Conservation (phyloP, 2,329 filamentous ascomycete genomes). For the Tolypocladium ovalisporum region DNA sequence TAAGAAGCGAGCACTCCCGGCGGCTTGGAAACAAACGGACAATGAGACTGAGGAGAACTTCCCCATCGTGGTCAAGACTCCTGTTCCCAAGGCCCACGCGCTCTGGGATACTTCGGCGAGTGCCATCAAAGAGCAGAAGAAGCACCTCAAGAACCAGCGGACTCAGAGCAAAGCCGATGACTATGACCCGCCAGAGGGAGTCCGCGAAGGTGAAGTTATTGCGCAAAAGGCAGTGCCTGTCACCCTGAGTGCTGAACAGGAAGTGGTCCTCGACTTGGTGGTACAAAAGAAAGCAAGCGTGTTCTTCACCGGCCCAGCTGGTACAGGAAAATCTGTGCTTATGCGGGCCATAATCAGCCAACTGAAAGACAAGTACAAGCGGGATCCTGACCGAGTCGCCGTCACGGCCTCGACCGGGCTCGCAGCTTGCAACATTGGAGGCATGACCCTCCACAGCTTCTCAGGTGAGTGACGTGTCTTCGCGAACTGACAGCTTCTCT, state of each 20-base stretch:
- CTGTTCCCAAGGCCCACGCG: slow-evolving; percentile 21
- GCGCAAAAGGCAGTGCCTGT: slow-evolving; percentile 40
- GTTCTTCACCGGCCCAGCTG: slow-evolving; percentile 95
- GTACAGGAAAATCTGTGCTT: slow-evolving; percentile 92
- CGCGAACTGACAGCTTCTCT: background rate
- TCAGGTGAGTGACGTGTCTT: slow-evolving; percentile 40
- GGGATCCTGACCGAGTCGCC: slow-evolving; percentile 74
- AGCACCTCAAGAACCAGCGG: slow-evolving; percentile 53
- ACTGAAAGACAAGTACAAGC: slow-evolving; percentile 62
- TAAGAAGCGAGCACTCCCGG: slow-evolving; percentile 56
- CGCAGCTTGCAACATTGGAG: slow-evolving; percentile 92
- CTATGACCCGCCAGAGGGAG: slow-evolving; percentile 23
- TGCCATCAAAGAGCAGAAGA: slow-evolving; percentile 67
- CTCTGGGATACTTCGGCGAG: slow-evolving; percentile 68
- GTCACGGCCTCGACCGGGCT: slow-evolving; percentile 94
- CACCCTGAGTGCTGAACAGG: slow-evolving; percentile 77
- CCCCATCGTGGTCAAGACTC: slow-evolving; percentile 14
- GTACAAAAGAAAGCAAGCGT: slow-evolving; percentile 74
- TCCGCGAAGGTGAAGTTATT: slow-evolving; percentile 28
- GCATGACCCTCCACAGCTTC: slow-evolving; percentile 92
- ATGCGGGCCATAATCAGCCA: slow-evolving; percentile 84
- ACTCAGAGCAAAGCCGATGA: slow-evolving; percentile 28
- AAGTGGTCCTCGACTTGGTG: slow-evolving; percentile 72
- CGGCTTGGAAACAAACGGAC: slow-evolving; percentile 24
- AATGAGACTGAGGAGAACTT: slow-evolving; percentile 21